Percentiles rank a stretch among this genome's conserved stretches.
These are phyloP conservation scores for Groenewaldozyma salmanticensis DNA, from an alignment of 805 yeast genomes.

Conservation along the genomic window DNA sequence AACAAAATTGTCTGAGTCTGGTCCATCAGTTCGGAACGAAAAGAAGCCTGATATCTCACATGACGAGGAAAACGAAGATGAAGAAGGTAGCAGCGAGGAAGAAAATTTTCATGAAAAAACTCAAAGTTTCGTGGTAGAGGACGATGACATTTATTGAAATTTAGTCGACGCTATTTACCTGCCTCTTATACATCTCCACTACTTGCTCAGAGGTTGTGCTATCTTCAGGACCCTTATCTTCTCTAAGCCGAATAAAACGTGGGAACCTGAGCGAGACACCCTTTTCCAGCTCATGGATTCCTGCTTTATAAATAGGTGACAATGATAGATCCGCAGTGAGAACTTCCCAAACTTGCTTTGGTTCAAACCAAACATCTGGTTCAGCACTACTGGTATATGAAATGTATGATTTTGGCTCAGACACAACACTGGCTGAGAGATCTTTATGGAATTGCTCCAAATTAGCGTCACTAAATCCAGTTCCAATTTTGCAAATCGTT, in stretches of 20 bases:
- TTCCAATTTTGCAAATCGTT: conserved; percentile 93
- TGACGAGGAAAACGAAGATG: neutral
- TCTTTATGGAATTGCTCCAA: conserved; percentile 49
- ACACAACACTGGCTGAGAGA: conserved; percentile 58
- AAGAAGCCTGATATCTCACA: neutral
- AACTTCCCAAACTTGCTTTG: conserved; percentile 74
- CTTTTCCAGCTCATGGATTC: conserved; percentile 56
- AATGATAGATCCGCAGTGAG: conserved; percentile 83
- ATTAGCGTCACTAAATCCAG: conserved; percentile 88
- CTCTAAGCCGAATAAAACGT: conserved; percentile 71
- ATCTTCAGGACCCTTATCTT: conserved; percentile 77
- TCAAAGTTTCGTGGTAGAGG: neutral
- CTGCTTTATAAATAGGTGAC: conserved; percentile 86
- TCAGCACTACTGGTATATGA: conserved; percentile 53
- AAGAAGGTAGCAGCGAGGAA: neutral
- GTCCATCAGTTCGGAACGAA: neutral
- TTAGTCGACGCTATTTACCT: conserved; percentile 32
- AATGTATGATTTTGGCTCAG: conserved; percentile 55
- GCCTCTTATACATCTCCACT: conserved; percentile 72
- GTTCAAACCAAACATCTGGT: conserved; percentile 96
- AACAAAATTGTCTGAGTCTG: no score
- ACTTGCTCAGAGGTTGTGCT: conserved; percentile 81
- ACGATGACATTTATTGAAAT: neutral
- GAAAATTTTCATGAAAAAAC: neutral
- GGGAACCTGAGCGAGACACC: conserved; percentile 89